A percentile compares a stretch with the other conserved stretches of the same genome.
Conservation (phyloP, 2,329 filamentous ascomycete species). For the Eutypa lata region DNA sequence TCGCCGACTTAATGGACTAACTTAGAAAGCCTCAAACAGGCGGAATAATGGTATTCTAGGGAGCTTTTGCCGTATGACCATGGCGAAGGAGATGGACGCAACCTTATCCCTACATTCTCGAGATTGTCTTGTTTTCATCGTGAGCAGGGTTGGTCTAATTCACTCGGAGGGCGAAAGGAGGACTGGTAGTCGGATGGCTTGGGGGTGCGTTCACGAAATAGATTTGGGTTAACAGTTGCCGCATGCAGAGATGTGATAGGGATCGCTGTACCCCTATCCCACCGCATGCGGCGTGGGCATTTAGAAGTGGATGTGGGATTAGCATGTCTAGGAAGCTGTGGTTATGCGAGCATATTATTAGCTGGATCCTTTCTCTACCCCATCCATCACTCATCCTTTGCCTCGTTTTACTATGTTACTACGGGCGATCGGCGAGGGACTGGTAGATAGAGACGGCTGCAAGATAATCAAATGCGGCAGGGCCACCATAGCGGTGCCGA, state of each 20-base stretch:
- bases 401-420: background rate
- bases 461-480: background rate
- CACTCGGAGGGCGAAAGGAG: conserved; percentile 7
- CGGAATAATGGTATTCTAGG: background rate
- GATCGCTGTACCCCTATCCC: background rate
- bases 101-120: background rate
- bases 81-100: conserved; percentile 1
- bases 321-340: background rate
- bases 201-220: conserved; percentile 9
- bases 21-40: background rate
- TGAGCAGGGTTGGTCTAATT: conserved; percentile 6
- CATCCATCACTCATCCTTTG: background rate
- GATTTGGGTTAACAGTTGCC: conserved; percentile 10
- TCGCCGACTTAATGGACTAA: background rate
- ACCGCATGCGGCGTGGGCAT: background rate
- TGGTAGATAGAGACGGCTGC: background rate
- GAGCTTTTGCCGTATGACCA: background rate
- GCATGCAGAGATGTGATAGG: background rate
- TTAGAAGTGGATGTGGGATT: background rate
- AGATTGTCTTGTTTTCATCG: conserved; percentile 1
- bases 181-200: conserved; percentile 1
- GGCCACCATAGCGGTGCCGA: background rate
- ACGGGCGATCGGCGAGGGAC: background rate
- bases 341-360: background rate
- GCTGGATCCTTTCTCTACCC: background rate